A percentile compares a stretch with the other conserved stretches of the same genome.
phyloP scores from a whole-genome alignment of 208 protist species.

The Acanthamoeba lenticulata region DNA sequence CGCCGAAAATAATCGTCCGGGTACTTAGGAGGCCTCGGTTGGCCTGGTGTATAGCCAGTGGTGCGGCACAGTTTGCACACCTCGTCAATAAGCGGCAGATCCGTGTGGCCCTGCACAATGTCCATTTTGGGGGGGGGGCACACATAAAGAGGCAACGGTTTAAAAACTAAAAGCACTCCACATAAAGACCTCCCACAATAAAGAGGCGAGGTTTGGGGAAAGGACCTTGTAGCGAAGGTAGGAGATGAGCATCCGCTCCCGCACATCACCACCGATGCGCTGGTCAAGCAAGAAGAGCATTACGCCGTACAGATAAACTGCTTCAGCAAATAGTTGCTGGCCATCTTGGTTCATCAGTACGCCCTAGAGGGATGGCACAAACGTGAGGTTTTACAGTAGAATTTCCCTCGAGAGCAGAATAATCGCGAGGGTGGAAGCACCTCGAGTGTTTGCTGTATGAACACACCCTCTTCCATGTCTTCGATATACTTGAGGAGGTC shows the following conservation, averaged over 20 bases:
- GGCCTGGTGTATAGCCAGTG: constrained; percentile 89
- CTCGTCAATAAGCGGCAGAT: constrained; percentile 93
- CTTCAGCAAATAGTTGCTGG: constrained; percentile 95
- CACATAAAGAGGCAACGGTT: background rate
- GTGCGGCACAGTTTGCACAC: constrained; percentile 94
- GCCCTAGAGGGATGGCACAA: constrained; percentile 70
- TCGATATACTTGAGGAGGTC: constrained; percentile 92
- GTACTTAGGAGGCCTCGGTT: constrained; percentile 87
- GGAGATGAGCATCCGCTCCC: constrained; percentile 97
- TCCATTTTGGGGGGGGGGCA: background rate
- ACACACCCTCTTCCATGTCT: constrained; percentile 92
- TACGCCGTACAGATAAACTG: constrained; percentile 94
- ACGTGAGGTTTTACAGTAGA: background rate
- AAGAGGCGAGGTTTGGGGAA: background rate
- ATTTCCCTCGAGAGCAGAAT: background rate
- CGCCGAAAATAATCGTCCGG: constrained; percentile 94
- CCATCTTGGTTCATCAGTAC: constrained; percentile 94
- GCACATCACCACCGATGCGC: constrained; percentile 92
- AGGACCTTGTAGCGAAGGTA: constrained; percentile 95
- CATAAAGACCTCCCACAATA: too few relatives aligned
- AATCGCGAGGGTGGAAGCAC: constrained; percentile 42
- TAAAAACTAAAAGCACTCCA: background rate
- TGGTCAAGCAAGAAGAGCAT: constrained; percentile 96
- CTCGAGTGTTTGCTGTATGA: constrained; percentile 94
- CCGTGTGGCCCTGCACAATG: constrained; percentile 83